phyloP scores from a whole-genome alignment of 2,329 filamentous ascomycete genomes.

The Microcyclospora pomicola region DNA sequence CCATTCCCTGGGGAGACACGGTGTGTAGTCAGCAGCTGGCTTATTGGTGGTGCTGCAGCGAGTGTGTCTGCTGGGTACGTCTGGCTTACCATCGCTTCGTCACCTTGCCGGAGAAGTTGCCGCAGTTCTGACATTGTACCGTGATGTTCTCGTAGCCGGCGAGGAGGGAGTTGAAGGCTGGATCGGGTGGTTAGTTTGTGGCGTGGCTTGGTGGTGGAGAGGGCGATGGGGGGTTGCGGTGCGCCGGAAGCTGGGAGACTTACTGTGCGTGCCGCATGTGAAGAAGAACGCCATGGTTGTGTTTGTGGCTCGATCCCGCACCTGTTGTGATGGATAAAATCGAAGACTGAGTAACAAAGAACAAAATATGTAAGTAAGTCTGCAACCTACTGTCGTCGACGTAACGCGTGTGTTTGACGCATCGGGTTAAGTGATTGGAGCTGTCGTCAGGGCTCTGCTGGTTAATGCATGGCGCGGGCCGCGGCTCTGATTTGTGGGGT shows the following conservation, averaged over 20 bases:
- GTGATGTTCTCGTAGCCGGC: slow-evolving; percentile 36
- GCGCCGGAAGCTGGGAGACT: slow-evolving; percentile 6
- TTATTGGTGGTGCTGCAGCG: not conserved
- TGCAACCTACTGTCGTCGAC: too few species aligned
- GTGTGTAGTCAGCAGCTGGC: not conserved
- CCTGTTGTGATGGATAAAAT: too few species aligned
- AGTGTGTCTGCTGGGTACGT: not conserved
- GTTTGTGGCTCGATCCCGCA: too few species aligned
- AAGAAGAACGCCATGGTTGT: slow-evolving; percentile 30
- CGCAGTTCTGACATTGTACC: slow-evolving; percentile 40
- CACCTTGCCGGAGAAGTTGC: slow-evolving; percentile 33
- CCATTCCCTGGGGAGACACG: slow-evolving; percentile 35
- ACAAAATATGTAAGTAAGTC: too few species aligned
- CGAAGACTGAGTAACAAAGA: too few species aligned
- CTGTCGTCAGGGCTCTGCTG: too few species aligned
- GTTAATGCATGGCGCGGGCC: too few species aligned
- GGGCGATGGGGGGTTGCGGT: too few species aligned
- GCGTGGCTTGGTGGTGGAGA: not conserved
- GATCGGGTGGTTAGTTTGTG: slow-evolving; percentile 1
- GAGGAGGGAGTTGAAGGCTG: slow-evolving; percentile 34
- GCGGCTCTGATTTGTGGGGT: too few species aligned
- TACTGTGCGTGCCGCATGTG: slow-evolving; percentile 37
- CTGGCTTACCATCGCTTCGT: slow-evolving; percentile 30
- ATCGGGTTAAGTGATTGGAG: too few species aligned
- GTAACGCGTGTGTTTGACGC: too few species aligned